Conservation (phyloP, 768 basidiomycete genomes). For the Tubosaeta brunneosetosa region DNA sequence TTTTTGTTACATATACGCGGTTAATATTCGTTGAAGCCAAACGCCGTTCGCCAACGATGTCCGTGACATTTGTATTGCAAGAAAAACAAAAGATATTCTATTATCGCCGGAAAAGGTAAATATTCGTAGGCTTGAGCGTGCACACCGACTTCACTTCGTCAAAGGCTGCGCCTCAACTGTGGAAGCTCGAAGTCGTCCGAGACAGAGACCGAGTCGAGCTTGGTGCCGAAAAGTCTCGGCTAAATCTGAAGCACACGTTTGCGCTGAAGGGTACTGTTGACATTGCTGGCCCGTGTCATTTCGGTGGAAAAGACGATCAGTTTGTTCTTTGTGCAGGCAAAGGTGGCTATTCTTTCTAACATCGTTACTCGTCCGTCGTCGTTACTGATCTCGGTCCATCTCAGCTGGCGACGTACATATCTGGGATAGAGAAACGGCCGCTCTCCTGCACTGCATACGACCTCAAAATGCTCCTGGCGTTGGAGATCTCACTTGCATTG, state of each 20-base stretch:
- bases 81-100: slow-evolving; percentile 40
- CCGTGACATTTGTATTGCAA: slow-evolving; percentile 47
- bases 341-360: slow-evolving; percentile 37
- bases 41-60: slow-evolving; percentile 53
- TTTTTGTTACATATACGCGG: background rate
- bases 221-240: slow-evolving; percentile 26
- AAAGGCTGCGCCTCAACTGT: slow-evolving; percentile 73
- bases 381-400: slow-evolving; percentile 1
- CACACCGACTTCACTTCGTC: slow-evolving; percentile 10
- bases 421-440: slow-evolving; percentile 79
- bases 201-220: slow-evolving; percentile 40
- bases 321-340: slow-evolving; percentile 75
- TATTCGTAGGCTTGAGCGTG: slow-evolving; percentile 5
- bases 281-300: slow-evolving; percentile 79
- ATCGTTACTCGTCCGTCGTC: background rate
- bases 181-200: slow-evolving; percentile 64
- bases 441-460: slow-evolving; percentile 64
- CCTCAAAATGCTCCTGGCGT: slow-evolving; percentile 44
- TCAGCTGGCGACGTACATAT: slow-evolving; percentile 79
- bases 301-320: slow-evolving; percentile 76
- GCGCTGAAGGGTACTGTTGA: slow-evolving; percentile 64
- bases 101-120: slow-evolving; percentile 34
- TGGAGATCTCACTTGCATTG: slow-evolving; percentile 74
- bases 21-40: slow-evolving; percentile 35
- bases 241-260: slow-evolving; percentile 60